Evolutionary conservation across 495 filamentous ascomycete species (phyloP), one percentile per base, ranked within the genome.

Genomic region (Glutinoglossum americanum): DNA sequence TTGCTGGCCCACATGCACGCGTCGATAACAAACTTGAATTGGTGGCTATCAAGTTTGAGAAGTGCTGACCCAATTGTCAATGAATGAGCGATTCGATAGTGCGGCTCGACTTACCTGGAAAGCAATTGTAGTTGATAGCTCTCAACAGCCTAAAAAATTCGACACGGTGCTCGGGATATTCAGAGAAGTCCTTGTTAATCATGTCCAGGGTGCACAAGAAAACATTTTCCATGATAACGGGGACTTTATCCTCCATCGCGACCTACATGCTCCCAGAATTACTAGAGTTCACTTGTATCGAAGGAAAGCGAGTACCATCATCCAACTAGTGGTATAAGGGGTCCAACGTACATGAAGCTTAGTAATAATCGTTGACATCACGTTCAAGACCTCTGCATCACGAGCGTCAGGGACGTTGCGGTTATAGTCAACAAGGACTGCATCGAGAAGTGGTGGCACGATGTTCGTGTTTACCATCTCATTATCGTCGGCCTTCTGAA

Each of bases 151-250:
- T 93, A 78, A 97, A 99, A 68, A 99, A 99, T 68, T 95, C 89
- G 3, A 99, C 92, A 44, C 92, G 83, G 64, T 97, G 92, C 65
- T 99, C 92, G 0, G 92, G 92, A 68, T 93, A 99, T 67, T 99
- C 92, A 51, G 94, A 93, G 72, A 97, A 99, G 66, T 99, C 90
- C 70, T 97, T 99, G 78, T 97, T 99, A 73, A 99, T 97, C 92
- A 99, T 99, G 61, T 94, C 86, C 44, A 99, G 73, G 8, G 92
- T 99, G 72, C 92, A 97, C 69, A 95, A 90, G 66, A 99, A 99
- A 21, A 99, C 87, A 64, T 89, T 92, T 66, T 97, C 89, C 87
- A 99, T 94, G 67, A 97, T 96, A 47, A 81, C 81, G 0, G 89
- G 87, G 1, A 99, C 87, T 69, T 97, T 93, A 66, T 97, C 92